Evolutionary conservation across 192 early-diverging fungal genomes (phyloP), one percentile per base, ranked within the genome.

Genomic region (Coemansia sp.): DNA sequence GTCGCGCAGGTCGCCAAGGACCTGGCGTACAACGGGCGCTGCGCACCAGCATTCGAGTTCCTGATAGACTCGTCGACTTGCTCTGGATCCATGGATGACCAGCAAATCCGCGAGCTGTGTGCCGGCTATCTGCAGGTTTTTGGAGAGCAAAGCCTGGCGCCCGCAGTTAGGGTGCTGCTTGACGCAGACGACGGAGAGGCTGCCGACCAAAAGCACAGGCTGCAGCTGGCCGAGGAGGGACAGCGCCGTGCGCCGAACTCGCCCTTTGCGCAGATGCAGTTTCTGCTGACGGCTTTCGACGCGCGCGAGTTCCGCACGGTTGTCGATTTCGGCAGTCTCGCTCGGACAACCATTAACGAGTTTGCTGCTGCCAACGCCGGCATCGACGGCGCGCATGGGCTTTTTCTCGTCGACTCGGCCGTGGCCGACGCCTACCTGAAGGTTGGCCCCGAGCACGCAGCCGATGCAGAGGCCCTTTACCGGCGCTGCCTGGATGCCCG

Each of bases 391-490:
- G 6, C 3, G 7, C 53, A 30, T 19, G 53, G 83, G 51, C 64
- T 68, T 20, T 60, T 69, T 20, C 83, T 76, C 0, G 71, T 89
- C 42, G 86, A 90, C 47, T 34, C 85, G 24, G 78, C 79, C 35
- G 82, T 87, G 58, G 89, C 86, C 0, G 72, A 80, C 53, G 86
- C 87, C 29, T 87, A 86, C 58, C 61, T 84, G 24, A 74, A 72
- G 22, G 68, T 90, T 20, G 85, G 85, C 25, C 16, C 65, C 1
- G 87, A 84, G 58, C 76, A 87, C 10, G 68, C 82, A 11, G 61
- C 72, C 3, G 84, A 83, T 49, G 85, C 88, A 6, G 74, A 83
- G 27, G 56, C 60, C 2, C 62, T 86, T 2, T 91, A 86, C 55
- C 75, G 83, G 6, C 69, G 72, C 23, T 82, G 88, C 22, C 53